These are phyloP conservation scores for Penicillium parvum DNA, from an alignment of 495 filamentous ascomycete genomes.

Conservation along the genomic window DNA sequence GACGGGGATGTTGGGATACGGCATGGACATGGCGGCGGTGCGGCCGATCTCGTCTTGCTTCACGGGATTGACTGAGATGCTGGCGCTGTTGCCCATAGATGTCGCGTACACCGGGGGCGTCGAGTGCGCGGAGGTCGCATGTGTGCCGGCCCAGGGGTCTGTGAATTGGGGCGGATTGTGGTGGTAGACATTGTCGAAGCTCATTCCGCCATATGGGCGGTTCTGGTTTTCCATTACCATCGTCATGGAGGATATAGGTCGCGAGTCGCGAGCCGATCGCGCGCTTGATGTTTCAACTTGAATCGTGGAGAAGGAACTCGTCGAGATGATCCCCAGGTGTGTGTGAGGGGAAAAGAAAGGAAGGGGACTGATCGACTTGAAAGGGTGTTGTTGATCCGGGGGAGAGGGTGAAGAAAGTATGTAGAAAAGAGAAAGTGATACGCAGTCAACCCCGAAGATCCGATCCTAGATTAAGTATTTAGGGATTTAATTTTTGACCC, in stretches of 20 bases:
- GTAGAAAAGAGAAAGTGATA: slow-evolving; percentile 35
- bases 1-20: slow-evolving; percentile 68
- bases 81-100: slow-evolving; percentile 53
- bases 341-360: background rate
- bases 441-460: slow-evolving; percentile 22
- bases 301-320: background rate
- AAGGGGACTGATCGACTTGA: slow-evolving; percentile 12
- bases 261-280: slow-evolving; percentile 17
- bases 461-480: no score
- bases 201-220: slow-evolving; percentile 73
- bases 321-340: background rate
- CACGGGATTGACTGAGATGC: slow-evolving; percentile 50
- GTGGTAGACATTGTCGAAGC: slow-evolving; percentile 75
- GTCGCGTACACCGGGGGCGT: slow-evolving; percentile 53
- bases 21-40: slow-evolving; percentile 62
- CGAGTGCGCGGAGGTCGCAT: slow-evolving; percentile 55
- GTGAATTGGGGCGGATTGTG: slow-evolving; percentile 79
- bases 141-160: slow-evolving; percentile 74
- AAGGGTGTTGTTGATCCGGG: slow-evolving; percentile 10
- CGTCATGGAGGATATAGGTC: slow-evolving; percentile 55
- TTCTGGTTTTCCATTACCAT: slow-evolving; percentile 87
- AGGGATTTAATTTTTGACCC: slow-evolving; percentile 28
- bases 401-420: slow-evolving; percentile 15
- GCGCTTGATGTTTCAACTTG: no score
- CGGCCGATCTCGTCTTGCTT: slow-evolving; percentile 55